Evolutionary conservation across 2,329 filamentous ascomycete species (phyloP).

Genomic region (Fusarium sacchari): DNA sequence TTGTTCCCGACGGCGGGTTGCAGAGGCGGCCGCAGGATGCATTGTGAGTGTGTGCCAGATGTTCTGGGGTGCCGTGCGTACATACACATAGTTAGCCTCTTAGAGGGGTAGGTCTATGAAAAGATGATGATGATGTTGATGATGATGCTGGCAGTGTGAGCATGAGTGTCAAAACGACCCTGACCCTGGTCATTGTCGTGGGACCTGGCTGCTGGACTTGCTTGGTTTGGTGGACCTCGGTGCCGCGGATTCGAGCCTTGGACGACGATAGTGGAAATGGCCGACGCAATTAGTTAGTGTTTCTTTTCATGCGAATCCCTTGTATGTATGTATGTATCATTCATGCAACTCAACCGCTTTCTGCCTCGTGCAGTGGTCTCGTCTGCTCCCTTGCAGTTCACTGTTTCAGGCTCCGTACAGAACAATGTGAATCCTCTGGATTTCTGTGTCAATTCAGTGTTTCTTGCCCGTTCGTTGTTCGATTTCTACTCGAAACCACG

Average conservation of each 20-base stretch:
- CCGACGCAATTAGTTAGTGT: constrained; percentile 36
- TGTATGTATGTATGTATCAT: constrained; percentile 35
- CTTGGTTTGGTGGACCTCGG: constrained; percentile 26
- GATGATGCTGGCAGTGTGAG: constrained; percentile 8
- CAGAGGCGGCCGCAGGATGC: constrained; percentile 54
- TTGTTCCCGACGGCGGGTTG: constrained; percentile 51
- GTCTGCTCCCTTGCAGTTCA: constrained; percentile 5
- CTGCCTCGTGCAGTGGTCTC: not conserved
- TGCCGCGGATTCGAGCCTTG: constrained; percentile 30
- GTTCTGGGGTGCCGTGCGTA: constrained; percentile 4
- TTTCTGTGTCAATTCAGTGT: not conserved
- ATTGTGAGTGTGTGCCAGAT: constrained; percentile 43
- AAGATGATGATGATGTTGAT: not conserved
- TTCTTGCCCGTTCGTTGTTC: not conserved
- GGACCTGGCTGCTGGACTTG: constrained; percentile 7
- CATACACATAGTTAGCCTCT: not conserved
- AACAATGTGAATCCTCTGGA: not conserved
- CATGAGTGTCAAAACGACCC: constrained; percentile 7
- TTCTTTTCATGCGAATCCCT: constrained; percentile 23
- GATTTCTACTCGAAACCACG: not conserved
- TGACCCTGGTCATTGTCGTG: constrained; percentile 26
- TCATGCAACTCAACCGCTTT: constrained; percentile 34
- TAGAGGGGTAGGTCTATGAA: constrained; percentile 18
- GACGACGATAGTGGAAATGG: constrained; percentile 30
- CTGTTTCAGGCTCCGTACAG: not conserved